Evolutionary conservation across 495 filamentous ascomycete genomes (phyloP), one percentile per base, ranked within the genome.

Genomic region (Daldinia bambusicola): DNA sequence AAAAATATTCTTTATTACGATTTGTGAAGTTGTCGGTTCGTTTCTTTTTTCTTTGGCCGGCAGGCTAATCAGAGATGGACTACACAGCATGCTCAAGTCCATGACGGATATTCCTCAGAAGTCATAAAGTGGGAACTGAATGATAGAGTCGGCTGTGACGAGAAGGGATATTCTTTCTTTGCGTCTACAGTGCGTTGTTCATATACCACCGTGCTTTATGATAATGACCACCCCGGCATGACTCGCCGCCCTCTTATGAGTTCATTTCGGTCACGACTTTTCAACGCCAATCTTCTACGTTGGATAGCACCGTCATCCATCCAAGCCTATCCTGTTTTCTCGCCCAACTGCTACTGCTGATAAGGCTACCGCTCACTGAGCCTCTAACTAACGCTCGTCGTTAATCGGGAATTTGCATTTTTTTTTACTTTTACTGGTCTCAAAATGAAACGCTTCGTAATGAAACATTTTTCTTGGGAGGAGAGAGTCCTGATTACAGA

Each of bases 81-180:
- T n/a, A 26, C 31, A 61, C 20, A 73, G 77, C 30, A 80, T 84
- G 71, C 78, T 84, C 61, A 78, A 82, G 63, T 76, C 80, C 32
- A 75, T 70, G 18, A 71, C 63, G 43, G n/a, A 71, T 13, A 63
- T 78, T 45, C 72, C 26, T 4, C 61, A 57, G 30, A 34, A 41
- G 20, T 69, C 66, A 18, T 67, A 58, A 58, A 50, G 14, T 20
- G 48, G 26, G 43, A 66, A 48, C 48, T 38, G 13, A 36, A 61
- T 12, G 45, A 20, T 31, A 20, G 3, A 26, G 55, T 45, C 63
- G n/a, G 51, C 51, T 38, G n/a, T 55, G 20, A 63, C 61, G 59
- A 60, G 31, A 22, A 45, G 36, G 31, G n/a, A 45, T n/a, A 38
- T 61, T 38, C 12, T 13, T 55, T 31, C 31, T 30, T 61, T 61